Evolutionary conservation across 73 alveolate genomes (phyloP).

Genomic region (Paraurostyla sp.): DNA sequence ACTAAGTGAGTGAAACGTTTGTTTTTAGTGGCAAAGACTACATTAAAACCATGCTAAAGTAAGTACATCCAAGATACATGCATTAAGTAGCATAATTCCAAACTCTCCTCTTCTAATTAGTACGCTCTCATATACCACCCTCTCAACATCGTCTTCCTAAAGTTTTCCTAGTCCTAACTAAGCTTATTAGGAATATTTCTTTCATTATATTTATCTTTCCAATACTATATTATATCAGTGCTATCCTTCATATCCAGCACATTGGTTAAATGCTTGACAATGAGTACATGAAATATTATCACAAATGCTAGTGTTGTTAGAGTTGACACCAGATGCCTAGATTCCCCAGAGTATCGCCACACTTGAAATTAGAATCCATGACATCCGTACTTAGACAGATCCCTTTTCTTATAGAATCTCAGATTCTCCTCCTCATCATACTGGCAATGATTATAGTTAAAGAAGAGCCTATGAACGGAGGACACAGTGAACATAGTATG

Average conservation of each 20-base stretch:
- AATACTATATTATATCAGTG: background rate
- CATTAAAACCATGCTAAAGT: constrained; percentile 56
- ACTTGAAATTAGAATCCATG: constrained; percentile 72
- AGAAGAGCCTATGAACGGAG: constrained; percentile 62
- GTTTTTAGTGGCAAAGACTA: constrained; percentile 70
- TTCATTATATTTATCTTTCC: constrained; percentile 27
- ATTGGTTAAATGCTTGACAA: constrained; percentile 8
- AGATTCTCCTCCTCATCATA: constrained; percentile 65
- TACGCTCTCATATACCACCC: constrained; percentile 25
- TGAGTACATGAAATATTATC: constrained; percentile 47
- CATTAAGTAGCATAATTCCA: background rate
- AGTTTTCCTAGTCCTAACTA: background rate
- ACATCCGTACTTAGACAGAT: constrained; percentile 49
- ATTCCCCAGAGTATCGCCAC: constrained; percentile 74
- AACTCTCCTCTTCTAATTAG: background rate
- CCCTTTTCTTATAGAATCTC: constrained; percentile 52
- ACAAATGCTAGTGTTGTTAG: constrained; percentile 16
- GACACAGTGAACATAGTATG: constrained; percentile 65
- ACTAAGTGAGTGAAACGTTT: constrained; percentile 60
- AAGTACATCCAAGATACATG: constrained; percentile 59
- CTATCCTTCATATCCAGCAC: background rate
- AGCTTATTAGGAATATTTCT: background rate
- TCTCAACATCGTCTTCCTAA: background rate
- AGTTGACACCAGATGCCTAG: constrained; percentile 58
- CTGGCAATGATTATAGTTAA: constrained; percentile 62